These are phyloP conservation scores for Blastobotrys serpentis DNA, from an alignment of 1,139 yeast genomes.

Conservation along the genomic window DNA sequence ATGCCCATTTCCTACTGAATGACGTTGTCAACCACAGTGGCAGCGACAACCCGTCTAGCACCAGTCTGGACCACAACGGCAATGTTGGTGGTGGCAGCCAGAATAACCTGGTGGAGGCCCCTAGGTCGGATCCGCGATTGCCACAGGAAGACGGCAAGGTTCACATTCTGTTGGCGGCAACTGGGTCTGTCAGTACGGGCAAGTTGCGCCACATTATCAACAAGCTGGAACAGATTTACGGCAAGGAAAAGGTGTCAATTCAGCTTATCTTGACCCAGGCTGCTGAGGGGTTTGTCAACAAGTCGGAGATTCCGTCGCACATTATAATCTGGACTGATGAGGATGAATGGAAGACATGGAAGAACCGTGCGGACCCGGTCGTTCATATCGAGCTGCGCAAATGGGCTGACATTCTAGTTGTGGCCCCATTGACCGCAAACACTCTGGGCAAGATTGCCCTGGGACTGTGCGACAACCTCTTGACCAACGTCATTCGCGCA, in stretches of 20 bases:
- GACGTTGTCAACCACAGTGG: conserved; percentile 57
- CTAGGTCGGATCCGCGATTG: conserved; percentile 65
- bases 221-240: conserved; percentile 77
- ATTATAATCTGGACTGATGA: conserved; percentile 81
- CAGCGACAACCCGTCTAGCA: conserved; percentile 4
- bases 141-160: conserved; percentile 90
- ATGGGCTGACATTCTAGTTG: conserved; percentile 90
- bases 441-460: conserved; percentile 85
- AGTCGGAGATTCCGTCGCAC: conserved; percentile 57
- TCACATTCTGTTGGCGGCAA: conserved; percentile 83
- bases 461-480: conserved; percentile 84
- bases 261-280: conserved; percentile 80
- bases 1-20: conserved; percentile 78
- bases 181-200: conserved; percentile 81
- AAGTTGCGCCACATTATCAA: conserved; percentile 72
- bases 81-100: not conserved
- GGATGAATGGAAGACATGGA: conserved; percentile 94
- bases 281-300: conserved; percentile 73
- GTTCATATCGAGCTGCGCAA: conserved; percentile 88
- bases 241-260: conserved; percentile 68
- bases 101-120: too few relatives aligned
- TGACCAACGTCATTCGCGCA: conserved; percentile 85
- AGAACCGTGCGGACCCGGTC: conserved; percentile 81
- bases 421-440: conserved; percentile 89
- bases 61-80: not conserved